Percentiles rank a stretch among this genome's conserved stretches.
These are phyloP conservation scores for Arthrobotrys entomopaga DNA, from an alignment of 2,329 filamentous ascomycete genomes.

Conservation along the genomic window DNA sequence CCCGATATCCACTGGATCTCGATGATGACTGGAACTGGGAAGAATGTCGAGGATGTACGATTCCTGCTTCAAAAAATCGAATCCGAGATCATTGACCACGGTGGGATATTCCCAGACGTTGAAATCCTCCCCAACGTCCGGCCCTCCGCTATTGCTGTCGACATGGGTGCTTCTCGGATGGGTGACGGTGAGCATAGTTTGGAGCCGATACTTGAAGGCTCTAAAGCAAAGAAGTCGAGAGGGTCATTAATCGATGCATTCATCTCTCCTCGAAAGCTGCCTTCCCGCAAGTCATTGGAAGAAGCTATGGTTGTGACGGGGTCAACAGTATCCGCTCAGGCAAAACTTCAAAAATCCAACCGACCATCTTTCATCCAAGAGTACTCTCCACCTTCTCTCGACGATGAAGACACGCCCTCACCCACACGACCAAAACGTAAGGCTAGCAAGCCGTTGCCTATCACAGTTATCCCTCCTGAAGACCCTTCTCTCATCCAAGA, in stretches of 20 bases:
- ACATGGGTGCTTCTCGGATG: slow-evolving; percentile 31
- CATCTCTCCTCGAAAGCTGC: slow-evolving; percentile 49
- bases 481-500: slow-evolving; percentile 23
- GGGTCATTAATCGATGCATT: slow-evolving; percentile 49
- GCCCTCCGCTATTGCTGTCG: slow-evolving; percentile 42
- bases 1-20: slow-evolving; percentile 52
- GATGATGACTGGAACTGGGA: slow-evolving; percentile 59
- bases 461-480: slow-evolving; percentile 46
- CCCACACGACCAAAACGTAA: slow-evolving; percentile 48
- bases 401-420: slow-evolving; percentile 41
- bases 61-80: slow-evolving; percentile 61
- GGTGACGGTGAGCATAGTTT: slow-evolving; percentile 21
- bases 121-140: slow-evolving; percentile 62
- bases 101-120: slow-evolving; percentile 62
- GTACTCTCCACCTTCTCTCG: slow-evolving; percentile 42
- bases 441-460: slow-evolving; percentile 51
- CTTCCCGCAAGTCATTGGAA: slow-evolving; percentile 46
- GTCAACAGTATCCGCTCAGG: slow-evolving; percentile 46
- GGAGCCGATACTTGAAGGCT: slow-evolving; percentile 29
- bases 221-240: slow-evolving; percentile 42
- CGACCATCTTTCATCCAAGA: slow-evolving; percentile 43
- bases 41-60: slow-evolving; percentile 62
- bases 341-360: slow-evolving; percentile 44
- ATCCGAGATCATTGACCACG: slow-evolving; percentile 60
- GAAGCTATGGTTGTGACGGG: slow-evolving; percentile 52